These are phyloP conservation scores for Alnus rubra DNA, from an alignment of 306 rosid genomes.

Conservation along the genomic window DNA sequence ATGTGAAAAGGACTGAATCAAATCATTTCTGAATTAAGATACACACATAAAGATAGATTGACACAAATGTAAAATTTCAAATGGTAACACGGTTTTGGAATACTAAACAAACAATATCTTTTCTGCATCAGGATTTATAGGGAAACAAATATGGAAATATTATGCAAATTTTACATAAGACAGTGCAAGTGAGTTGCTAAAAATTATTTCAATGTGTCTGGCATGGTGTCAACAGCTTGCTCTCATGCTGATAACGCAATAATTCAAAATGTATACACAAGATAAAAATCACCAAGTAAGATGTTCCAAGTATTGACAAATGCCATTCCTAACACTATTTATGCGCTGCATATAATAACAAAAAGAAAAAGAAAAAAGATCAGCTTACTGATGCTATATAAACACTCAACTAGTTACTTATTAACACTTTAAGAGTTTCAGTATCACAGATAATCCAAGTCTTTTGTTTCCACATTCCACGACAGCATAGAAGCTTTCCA, in stretches of 20 bases:
- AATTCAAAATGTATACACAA: not conserved
- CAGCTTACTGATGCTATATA: not conserved
- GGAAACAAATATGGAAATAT: conserved; percentile 8
- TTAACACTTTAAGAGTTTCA: not conserved
- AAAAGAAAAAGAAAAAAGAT: conserved; percentile 3
- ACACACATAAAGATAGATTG: conserved; percentile 14
- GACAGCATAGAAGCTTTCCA: conserved; percentile 15
- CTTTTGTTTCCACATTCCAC: not conserved
- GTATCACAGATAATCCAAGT: not conserved
- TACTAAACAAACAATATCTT: conserved; percentile 2
- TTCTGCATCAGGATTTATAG: not conserved
- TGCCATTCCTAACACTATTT: not conserved
- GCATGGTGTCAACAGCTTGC: not conserved
- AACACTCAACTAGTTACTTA: not conserved
- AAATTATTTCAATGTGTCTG: not conserved
- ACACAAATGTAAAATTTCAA: conserved; percentile 4
- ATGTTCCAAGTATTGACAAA: not conserved
- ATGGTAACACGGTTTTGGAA: conserved; percentile 12
- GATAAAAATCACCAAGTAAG: not conserved
- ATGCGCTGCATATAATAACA: not conserved
- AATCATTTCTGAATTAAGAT: conserved; percentile 17
- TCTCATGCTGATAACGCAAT: not conserved
- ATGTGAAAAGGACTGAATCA: conserved; percentile 8
- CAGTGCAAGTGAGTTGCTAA: not conserved
- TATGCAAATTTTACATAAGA: not conserved